Percentiles rank a stretch among this genome's conserved stretches.
phyloP scores from a whole-genome alignment of 805 yeast species.

The Limtongia smithiae region DNA sequence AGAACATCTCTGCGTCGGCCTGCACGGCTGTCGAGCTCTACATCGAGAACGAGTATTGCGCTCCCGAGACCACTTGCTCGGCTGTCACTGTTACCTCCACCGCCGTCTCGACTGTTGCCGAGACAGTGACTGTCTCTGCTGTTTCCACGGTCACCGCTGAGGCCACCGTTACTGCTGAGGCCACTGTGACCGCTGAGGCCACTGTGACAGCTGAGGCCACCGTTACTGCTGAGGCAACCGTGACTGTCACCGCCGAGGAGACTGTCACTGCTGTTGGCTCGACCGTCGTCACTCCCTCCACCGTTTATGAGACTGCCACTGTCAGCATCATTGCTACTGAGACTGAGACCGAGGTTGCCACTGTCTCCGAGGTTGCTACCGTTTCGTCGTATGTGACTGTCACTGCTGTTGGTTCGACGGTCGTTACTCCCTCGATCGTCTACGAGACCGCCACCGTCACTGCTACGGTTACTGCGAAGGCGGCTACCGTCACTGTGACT shows the following conservation, averaged over 20 bases:
- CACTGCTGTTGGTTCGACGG: constrained; percentile 14
- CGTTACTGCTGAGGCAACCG: constrained; percentile 13
- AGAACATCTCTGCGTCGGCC: constrained; percentile 22
- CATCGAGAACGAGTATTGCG: constrained; percentile 16
- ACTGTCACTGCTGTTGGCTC: constrained; percentile 25
- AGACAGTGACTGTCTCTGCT: constrained; percentile 18
- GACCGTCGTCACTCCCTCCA: constrained; percentile 16
- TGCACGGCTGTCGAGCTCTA: constrained; percentile 20
- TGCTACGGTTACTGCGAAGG: constrained; percentile 6
- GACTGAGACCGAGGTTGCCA: constrained; percentile 13
- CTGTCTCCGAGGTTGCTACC: constrained; percentile 18
- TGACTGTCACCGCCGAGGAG: constrained; percentile 13
- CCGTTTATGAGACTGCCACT: constrained; percentile 20
- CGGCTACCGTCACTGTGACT: constrained; percentile 10
- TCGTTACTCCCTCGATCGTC: constrained; percentile 13
- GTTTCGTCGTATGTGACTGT: constrained; percentile 17
- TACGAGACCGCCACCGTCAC: constrained; percentile 20
- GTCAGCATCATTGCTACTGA: constrained; percentile 18
- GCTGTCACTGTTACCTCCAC: constrained; percentile 14
- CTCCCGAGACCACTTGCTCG: constrained; percentile 12
- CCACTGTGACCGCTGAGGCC: too few species aligned
- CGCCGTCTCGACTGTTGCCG: constrained; percentile 6
- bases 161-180: constrained; percentile 7
- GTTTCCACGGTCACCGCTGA: constrained; percentile 19
- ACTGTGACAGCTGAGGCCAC: constrained; percentile 16